A percentile compares a stretch with the other conserved stretches of the same genome.
phyloP scores from a whole-genome alignment of 129 eudicot species.

The Escallonia rubra region DNA sequence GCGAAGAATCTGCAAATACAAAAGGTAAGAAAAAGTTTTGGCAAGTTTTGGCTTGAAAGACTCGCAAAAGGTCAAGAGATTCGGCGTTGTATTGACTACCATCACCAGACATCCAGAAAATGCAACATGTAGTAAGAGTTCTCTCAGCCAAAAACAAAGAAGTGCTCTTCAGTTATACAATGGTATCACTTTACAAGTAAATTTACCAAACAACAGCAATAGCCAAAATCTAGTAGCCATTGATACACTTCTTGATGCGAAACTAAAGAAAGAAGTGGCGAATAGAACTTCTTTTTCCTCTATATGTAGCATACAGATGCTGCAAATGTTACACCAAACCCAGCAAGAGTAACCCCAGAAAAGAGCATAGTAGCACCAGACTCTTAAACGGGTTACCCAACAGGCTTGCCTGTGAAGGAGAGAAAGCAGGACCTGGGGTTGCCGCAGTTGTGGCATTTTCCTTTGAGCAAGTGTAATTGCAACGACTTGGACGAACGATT shows the following conservation, averaged over 20 bases:
- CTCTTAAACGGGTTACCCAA: conserved; percentile 20
- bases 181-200: not conserved
- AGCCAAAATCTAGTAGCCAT: not conserved
- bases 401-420: conserved; percentile 34
- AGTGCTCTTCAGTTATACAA: no score
- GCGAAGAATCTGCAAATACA: no score
- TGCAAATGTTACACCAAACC: conserved; percentile 10
- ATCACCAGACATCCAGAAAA: no score
- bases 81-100: no score
- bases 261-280: no score
- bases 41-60: no score
- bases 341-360: conserved; percentile 22
- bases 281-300: no score
- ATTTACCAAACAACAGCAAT: not conserved
- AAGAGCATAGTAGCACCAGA: conserved; percentile 26
- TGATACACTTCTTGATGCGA: not conserved
- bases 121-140: no score
- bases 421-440: conserved; percentile 25
- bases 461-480: conserved; percentile 49
- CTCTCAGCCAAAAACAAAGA: no score
- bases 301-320: not conserved
- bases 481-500: conserved; percentile 70
- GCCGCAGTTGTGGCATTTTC: conserved; percentile 28
- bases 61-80: no score
- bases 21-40: no score